Base-by-base conservation (phyloP, 805 yeast species). In the Kodamaea kaohsiungensis region DNA sequence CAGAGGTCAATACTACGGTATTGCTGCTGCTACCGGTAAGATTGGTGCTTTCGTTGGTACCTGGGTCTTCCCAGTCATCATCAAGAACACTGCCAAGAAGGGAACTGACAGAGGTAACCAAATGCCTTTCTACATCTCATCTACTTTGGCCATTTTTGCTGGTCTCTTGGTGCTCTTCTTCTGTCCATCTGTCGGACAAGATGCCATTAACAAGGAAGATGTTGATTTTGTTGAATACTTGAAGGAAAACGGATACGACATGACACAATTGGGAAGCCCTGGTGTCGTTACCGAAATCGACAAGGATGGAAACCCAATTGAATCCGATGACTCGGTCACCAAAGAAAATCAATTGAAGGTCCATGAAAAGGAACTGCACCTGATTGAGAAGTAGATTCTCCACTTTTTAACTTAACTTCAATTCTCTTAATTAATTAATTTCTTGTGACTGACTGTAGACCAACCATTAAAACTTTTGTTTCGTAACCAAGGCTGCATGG, bases 21-120 rank as follows among this genome's bases (percentile, higher is more conserved):
- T 91, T 62, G 93, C 96, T 45, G 97, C 98, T 53, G 97, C 97
- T 19, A 62, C 85, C 52, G 98, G 97, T 65, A 92, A 92, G 70
- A 76, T 90, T 56, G 98, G 98, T 67, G 98, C 97, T 1, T 91
- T 92, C 66, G 88, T 86, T 27, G 97, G 97, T 53, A 86, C 95
- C 46, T 91, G 86, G 65, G 87, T 88, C 37, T 93, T 93, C 82
- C 97, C 97, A 45, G 81, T 84, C 48, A 87, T 92, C 64, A 85
- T 86, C 59, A 76, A 70, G 52, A 76, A 83, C 59, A 83, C 83
- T 52, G 33, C 52, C 2, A 56, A 56, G 27, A 79, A 82, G 46
- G 89, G 89, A 43, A 78, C 79, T 42, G 72, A 77, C 56, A 62
- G 69, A 54, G 95, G 93, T 59, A 77, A 83, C 64, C 84, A 83